Percentiles rank a stretch among this genome's conserved stretches.
These are phyloP conservation scores for Arthrobotrys sinensis DNA, from an alignment of 2,329 filamentous ascomycete species.

Conservation along the genomic window DNA sequence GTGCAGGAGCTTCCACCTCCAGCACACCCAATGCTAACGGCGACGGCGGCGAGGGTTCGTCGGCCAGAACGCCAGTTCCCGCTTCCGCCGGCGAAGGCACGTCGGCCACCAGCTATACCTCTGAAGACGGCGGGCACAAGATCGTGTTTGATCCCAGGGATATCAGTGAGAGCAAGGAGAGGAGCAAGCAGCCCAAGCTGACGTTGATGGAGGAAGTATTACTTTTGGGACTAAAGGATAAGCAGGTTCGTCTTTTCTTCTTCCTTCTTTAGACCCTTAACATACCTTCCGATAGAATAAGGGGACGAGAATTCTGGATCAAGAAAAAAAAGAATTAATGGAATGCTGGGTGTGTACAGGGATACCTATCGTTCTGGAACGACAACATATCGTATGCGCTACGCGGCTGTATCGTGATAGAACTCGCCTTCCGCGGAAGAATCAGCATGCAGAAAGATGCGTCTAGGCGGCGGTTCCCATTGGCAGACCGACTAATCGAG, in stretches of 20 bases:
- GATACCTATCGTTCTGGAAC: slow-evolving; percentile 99
- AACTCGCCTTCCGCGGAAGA: slow-evolving; percentile 93
- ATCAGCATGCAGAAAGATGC: slow-evolving; percentile 99
- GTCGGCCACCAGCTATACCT: slow-evolving; percentile 80
- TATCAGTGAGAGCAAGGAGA: slow-evolving; percentile 95
- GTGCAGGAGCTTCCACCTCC: slow-evolving; percentile 75
- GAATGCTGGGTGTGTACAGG: slow-evolving; percentile 71
- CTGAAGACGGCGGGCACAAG: slow-evolving; percentile 80
- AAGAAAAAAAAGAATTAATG: background rate
- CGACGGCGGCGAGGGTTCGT: slow-evolving; percentile 77
- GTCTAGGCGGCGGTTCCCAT: slow-evolving; percentile 88
- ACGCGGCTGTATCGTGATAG: slow-evolving; percentile 97
- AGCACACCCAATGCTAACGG: slow-evolving; percentile 77
- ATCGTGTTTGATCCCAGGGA: slow-evolving; percentile 92
- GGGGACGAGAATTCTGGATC: background rate
- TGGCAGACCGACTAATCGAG: slow-evolving; percentile 94
- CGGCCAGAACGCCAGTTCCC: slow-evolving; percentile 72
- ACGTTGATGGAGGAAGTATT: slow-evolving; percentile 99
- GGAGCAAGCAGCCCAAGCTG: slow-evolving; percentile 97
- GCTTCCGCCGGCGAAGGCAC: slow-evolving; percentile 75
- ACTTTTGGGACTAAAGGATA: slow-evolving; percentile 95
- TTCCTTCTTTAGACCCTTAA: background rate
- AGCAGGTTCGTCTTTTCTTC: slow-evolving; percentile 79
- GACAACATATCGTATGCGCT: slow-evolving; percentile 99
- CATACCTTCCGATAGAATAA: slow-evolving; percentile 13